phyloP scores from a whole-genome alignment of 2,329 filamentous ascomycete genomes.

The Trichophyton benhamiae region DNA sequence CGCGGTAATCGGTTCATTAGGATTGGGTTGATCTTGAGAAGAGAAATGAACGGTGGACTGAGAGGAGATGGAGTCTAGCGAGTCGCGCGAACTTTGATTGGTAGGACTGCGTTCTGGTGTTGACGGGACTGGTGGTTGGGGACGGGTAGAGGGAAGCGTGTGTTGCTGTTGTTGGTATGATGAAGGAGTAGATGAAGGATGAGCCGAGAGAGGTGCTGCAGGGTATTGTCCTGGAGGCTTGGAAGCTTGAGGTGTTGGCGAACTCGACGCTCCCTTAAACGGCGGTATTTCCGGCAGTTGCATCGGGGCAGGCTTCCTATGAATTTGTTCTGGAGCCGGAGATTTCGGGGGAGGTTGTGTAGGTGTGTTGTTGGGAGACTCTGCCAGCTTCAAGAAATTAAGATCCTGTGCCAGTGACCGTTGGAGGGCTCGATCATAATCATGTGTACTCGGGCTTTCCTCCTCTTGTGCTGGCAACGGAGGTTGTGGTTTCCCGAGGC shows the following conservation, averaged over 20 bases:
- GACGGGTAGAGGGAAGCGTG: background rate
- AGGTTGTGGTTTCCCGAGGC: constrained; percentile 32
- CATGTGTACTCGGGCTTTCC: constrained; percentile 27
- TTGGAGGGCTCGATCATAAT: constrained; percentile 33
- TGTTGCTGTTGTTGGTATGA: constrained; percentile 8
- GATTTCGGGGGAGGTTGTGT: constrained; percentile 9
- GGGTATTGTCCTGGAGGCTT: constrained; percentile 18
- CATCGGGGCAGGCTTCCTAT: constrained; percentile 20
- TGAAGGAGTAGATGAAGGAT: constrained; percentile 12
- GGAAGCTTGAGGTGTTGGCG: constrained; percentile 14
- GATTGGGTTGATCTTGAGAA: constrained; percentile 28
- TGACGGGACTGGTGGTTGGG: constrained; percentile 3
- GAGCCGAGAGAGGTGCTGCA: constrained; percentile 19
- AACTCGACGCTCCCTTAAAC: constrained; percentile 20
- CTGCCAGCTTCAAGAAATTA: constrained; percentile 28
- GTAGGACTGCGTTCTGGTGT: background rate
- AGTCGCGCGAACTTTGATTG: background rate
- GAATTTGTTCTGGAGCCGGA: constrained; percentile 11
- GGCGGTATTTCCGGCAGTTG: constrained; percentile 24
- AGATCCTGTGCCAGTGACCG: constrained; percentile 32
- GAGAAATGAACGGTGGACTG: constrained; percentile 31
- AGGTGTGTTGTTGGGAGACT: constrained; percentile 16
- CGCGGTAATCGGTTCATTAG: constrained; percentile 61
- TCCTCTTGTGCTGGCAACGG: constrained; percentile 15
- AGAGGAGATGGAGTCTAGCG: constrained; percentile 34